Evolutionary conservation across 345 rosid genomes (phyloP), one percentile per base, ranked within the genome.

Genomic region (Hypericum androsaemum): DNA sequence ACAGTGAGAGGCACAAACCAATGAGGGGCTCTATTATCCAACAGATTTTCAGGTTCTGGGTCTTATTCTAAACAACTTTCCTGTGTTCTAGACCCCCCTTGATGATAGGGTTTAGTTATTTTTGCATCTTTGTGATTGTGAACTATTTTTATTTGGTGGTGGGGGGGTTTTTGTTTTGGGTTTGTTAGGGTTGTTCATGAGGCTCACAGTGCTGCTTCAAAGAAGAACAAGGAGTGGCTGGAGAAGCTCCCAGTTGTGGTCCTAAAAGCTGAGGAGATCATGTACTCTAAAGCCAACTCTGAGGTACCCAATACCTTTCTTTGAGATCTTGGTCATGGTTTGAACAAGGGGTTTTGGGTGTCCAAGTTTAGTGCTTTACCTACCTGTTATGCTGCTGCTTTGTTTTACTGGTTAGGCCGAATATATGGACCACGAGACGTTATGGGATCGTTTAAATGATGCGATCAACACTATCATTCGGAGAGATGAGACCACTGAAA

Each of bases 251-350:
- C 92, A 50, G 59, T 70, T 14, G 98, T 92, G 52, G 95, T 92
- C 56, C 54, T 78, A 35, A 81, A 66, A 68, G 84, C 98, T 6
- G 98, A 92, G 80, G 95, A 92, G 70, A 88, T 92, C 74, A 81
- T 92, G 74, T 92, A 90, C 72, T 88, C 96, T 35, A 92, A 92
- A 77, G 96, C 95, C 64, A 88, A 84, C 69, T 88, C 96, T 37
- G 98, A 92, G 98, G 98, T 83, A 22, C 32, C 32, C 68, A 44
- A 16, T 17, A 15, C 22, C 41, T 1, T 22, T 22, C 32, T 50
- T 38, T 22, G 32, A 22, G 1, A 22, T 22, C n/a, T 22, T 22
- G 32, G 32, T 22, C 4, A 1, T 22, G n/a, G n/a, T 22, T 22
- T 22, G 32, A 22, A 22, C n/a, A n/a, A n/a, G n/a, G 32, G 32